These are phyloP conservation scores for Crotalaria pallida DNA, from an alignment of 306 rosid species.

Conservation along the genomic window DNA sequence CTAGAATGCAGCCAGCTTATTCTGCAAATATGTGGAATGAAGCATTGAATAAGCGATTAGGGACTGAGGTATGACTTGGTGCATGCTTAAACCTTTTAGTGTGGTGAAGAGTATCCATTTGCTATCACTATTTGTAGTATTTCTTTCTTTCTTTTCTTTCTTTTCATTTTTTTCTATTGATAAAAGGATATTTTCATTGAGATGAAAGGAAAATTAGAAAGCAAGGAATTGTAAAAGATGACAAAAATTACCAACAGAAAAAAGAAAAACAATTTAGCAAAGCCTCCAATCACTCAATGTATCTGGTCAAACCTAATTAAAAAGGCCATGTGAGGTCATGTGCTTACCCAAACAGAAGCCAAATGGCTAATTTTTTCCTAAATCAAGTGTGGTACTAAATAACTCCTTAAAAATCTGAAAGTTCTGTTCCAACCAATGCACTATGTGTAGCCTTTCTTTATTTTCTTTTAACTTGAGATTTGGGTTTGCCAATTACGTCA, in stretches of 20 bases:
- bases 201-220: neutral
- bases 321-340: neutral
- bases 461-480: neutral
- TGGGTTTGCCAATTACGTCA: neutral
- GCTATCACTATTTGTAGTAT: neutral
- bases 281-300: neutral
- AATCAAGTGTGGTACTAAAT: neutral
- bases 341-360: neutral
- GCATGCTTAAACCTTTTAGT: neutral
- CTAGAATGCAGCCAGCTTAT: constrained; percentile 84
- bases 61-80: constrained; percentile 55
- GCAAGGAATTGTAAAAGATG: neutral
- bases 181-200: no score
- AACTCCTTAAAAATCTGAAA: neutral
- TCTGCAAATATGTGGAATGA: constrained; percentile 98
- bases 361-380: neutral
- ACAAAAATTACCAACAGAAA: neutral
- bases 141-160: neutral
- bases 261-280: neutral
- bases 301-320: neutral
- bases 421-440: neutral
- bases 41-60: constrained; percentile 85
- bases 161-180: neutral
- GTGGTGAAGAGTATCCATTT: constrained; percentile 1
- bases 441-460: neutral